Base-by-base conservation (phyloP, 1,139 yeast genomes). In the Yamadazyma siamensis region DNA sequence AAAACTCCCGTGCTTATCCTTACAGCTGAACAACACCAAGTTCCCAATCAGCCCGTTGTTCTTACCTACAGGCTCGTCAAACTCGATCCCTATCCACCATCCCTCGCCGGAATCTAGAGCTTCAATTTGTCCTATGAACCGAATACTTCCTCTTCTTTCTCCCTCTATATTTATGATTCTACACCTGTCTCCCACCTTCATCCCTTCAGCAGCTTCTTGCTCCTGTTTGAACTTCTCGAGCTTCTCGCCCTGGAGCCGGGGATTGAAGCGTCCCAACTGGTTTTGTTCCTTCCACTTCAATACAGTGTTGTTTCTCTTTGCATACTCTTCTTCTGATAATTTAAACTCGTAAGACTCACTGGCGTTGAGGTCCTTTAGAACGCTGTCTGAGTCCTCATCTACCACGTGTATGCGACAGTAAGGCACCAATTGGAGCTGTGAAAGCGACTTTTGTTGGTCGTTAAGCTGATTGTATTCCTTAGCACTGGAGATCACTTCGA, bases 271-370 rank as follows among this genome's bases (percentile, higher is more conserved):
- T 0, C 96, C 96, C 15, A 86, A 58, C 35, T 74, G 58, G 41
- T 83, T 70, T 24, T 67, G 59, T 37, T 70, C 68, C 55, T 88
- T 88, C 95, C 95, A 89, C 31, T 69, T 70, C 37, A 82, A 67
- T 3, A 86, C 94, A 0, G 91, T 69, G 34, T 80, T 76, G 4
- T 56, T 35, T 33, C 83, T 63, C 32, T 64, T 62, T 23, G 71
- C 79, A 52, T 89, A 89, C 26, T 80, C 87, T 30, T 71, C 79
- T 28, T 80, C 86, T 3, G 79, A 61, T 52, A 86, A 60, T 40
- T 73, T 65, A 50, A 71, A 86, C 2, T 21, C 26, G 15, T 60
- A 66, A 18, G 48, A 53, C 1, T 63, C 58, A 5, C 57, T 50
- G 4, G 38, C 56, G 37, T 43, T 65, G 43, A 71, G 50, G 22